phyloP scores from a whole-genome alignment of 1,284 basidiomycete species.

The Apiotrichum akiyoshidainum region DNA sequence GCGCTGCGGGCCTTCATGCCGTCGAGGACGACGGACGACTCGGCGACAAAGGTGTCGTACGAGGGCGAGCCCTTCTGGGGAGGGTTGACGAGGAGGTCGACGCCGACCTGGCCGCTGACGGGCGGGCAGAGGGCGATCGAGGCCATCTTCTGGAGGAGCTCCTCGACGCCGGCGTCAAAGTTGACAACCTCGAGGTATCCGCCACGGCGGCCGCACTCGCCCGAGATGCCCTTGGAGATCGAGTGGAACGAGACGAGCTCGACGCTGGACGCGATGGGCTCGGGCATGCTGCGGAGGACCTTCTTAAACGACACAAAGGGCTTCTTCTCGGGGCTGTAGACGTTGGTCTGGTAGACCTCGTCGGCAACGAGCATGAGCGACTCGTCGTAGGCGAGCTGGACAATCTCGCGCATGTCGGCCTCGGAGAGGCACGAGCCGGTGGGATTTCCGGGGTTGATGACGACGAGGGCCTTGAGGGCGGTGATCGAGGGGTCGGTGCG shows the following conservation, averaged over 20 bases:
- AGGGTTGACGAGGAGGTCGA: conserved; percentile 80
- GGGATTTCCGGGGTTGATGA: conserved; percentile 93
- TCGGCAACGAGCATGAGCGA: conserved; percentile 82
- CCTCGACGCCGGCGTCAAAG: conserved; percentile 66
- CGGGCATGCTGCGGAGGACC: conserved; percentile 62
- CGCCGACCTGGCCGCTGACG: conserved; percentile 70
- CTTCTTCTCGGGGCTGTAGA: conserved; percentile 62
- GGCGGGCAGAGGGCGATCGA: conserved; percentile 79
- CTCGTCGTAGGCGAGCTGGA: conserved; percentile 73
- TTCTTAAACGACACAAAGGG: conserved; percentile 87
- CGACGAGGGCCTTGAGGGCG: conserved; percentile 71
- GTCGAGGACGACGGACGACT: conserved; percentile 70
- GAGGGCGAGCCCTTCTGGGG: conserved; percentile 68
- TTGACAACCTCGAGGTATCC: conserved; percentile 88
- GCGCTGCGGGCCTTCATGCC: conserved; percentile 65
- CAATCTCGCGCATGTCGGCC: conserved; percentile 65
- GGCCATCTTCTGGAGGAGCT: conserved; percentile 86
- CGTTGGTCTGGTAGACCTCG: conserved; percentile 87
- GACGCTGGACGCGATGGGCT: conserved; percentile 49
- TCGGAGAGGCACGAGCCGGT: conserved; percentile 77
- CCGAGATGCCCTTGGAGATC: conserved; percentile 83
- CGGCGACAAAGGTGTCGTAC: conserved; percentile 69
- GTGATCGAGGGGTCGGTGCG: conserved; percentile 57
- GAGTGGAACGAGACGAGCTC: conserved; percentile 87
- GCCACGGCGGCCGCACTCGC: conserved; percentile 87